Conservation (phyloP, 139 green algal species). For the Chlamydomonas sp. region DNA sequence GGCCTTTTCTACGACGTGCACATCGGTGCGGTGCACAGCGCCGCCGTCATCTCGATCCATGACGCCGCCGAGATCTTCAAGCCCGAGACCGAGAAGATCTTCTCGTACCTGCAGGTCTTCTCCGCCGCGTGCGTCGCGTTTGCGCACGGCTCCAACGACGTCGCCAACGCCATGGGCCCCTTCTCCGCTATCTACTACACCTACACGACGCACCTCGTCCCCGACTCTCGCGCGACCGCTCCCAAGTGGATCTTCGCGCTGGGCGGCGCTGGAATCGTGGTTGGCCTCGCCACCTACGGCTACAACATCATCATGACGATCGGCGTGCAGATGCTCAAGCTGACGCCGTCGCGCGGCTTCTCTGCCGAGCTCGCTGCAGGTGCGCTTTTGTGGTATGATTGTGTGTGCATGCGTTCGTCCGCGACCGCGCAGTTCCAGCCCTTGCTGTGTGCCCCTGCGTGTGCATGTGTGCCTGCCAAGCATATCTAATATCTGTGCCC, state of each 20-base stretch:
- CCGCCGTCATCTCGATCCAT: constrained; percentile 23
- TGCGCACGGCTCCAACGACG: constrained; percentile 70
- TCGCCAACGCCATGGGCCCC: constrained; percentile 72
- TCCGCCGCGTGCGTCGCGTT: constrained; percentile 78
- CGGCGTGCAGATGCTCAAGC: constrained; percentile 7
- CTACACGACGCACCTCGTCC: constrained; percentile 33
- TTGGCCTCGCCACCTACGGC: constrained; percentile 67
- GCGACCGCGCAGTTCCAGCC: no score
- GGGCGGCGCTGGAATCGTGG: constrained; percentile 70
- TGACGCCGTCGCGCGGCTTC: constrained; percentile 23
- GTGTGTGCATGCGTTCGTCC: no score
- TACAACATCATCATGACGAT: constrained; percentile 34
- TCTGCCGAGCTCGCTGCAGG: constrained; percentile 30
- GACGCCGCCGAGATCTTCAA: constrained; percentile 49
- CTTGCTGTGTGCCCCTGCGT: no score
- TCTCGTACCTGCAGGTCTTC: constrained; percentile 67
- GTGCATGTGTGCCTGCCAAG: no score
- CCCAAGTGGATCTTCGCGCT: constrained; percentile 49
- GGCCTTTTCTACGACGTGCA: constrained; percentile 18
- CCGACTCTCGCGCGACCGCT: background rate
- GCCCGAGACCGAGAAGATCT: constrained; percentile 53
- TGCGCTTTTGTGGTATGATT: no score
- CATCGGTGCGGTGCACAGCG: background rate
- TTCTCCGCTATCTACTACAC: constrained; percentile 58
- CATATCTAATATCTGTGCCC: no score